These are phyloP conservation scores for Hymenoscyphus salicellus DNA, from an alignment of 2,329 filamentous ascomycete species.

Conservation along the genomic window DNA sequence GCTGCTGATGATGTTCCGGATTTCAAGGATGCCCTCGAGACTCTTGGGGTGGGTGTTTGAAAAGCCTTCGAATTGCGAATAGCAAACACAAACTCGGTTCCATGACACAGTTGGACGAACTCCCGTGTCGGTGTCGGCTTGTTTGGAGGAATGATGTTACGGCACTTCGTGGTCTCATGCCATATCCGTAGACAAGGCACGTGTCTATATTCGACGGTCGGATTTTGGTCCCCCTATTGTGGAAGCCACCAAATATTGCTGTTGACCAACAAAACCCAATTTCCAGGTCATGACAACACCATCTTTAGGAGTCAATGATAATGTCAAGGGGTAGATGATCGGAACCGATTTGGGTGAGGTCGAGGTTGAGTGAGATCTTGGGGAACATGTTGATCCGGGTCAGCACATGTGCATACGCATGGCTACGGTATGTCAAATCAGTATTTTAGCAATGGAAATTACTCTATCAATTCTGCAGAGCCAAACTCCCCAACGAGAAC, in stretches of 20 bases:
- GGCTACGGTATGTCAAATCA: not conserved
- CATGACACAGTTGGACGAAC: not conserved
- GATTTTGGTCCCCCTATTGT: not conserved
- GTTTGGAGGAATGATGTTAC: not conserved
- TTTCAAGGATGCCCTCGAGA: constrained; percentile 47
- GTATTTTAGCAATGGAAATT: not conserved
- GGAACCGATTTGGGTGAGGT: not conserved
- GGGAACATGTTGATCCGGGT: not conserved
- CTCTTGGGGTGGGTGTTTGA: constrained; percentile 19
- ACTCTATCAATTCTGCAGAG: not conserved
- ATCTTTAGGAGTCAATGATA: not conserved
- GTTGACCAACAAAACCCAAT: not conserved
- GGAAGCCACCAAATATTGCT: not conserved
- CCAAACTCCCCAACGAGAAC: too few species aligned
- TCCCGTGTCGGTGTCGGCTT: not conserved
- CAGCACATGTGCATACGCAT: not conserved
- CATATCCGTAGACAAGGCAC: not conserved
- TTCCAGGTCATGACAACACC: not conserved
- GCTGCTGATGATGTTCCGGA: constrained; percentile 54
- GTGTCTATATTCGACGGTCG: not conserved
- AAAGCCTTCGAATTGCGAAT: not conserved
- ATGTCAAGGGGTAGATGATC: not conserved
- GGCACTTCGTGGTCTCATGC: not conserved
- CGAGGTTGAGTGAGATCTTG: not conserved
- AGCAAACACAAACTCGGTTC: not conserved